Evolutionary conservation across 768 basidiomycete species (phyloP).

Genomic region (Lactarius quietus): DNA sequence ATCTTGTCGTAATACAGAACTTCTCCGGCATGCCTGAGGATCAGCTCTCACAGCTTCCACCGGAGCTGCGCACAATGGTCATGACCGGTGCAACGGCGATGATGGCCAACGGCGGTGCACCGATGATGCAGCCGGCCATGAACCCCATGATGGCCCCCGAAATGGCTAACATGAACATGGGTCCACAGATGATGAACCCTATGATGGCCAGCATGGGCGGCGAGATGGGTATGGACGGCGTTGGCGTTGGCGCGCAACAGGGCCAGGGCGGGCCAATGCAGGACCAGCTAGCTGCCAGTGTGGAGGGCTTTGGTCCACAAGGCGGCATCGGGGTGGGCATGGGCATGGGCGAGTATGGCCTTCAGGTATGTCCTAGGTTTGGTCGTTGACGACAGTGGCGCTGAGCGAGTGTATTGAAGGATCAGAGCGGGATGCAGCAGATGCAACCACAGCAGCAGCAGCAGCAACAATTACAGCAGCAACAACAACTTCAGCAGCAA

Average conservation of each 20-base stretch:
- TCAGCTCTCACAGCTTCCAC: slow-evolving; percentile 70
- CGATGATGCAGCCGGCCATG: slow-evolving; percentile 39
- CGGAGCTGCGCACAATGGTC: slow-evolving; percentile 82
- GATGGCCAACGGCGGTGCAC: slow-evolving; percentile 61
- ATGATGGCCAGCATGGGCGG: slow-evolving; percentile 81
- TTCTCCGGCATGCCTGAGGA: slow-evolving; percentile 82
- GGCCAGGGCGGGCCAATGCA: slow-evolving; percentile 22
- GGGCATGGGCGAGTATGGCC: slow-evolving; percentile 51
- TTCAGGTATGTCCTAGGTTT: slow-evolving; percentile 51
- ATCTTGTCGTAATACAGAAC: slow-evolving; percentile 43
- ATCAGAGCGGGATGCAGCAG: slow-evolving; percentile 42
- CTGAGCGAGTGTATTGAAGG: slow-evolving; percentile 12
- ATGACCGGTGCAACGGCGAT: slow-evolving; percentile 78
- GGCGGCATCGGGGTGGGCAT: slow-evolving; percentile 26
- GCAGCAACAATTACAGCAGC: slow-evolving; percentile 28
- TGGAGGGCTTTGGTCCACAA: slow-evolving; percentile 21
- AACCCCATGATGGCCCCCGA: slow-evolving; percentile 29
- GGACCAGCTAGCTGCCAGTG: slow-evolving; percentile 26
- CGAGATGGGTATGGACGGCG: slow-evolving; percentile 53
- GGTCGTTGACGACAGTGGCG: background rate
- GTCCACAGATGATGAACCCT: slow-evolving; percentile 43
- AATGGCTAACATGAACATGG: slow-evolving; percentile 26
- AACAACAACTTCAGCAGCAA: slow-evolving; percentile 52
- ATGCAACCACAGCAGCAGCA: slow-evolving; percentile 17
- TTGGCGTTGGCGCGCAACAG: slow-evolving; percentile 25